Percentiles rank a stretch among this genome's conserved stretches.
phyloP scores from a whole-genome alignment of 495 filamentous ascomycete species.

The Lichenothelia convexa region DNA sequence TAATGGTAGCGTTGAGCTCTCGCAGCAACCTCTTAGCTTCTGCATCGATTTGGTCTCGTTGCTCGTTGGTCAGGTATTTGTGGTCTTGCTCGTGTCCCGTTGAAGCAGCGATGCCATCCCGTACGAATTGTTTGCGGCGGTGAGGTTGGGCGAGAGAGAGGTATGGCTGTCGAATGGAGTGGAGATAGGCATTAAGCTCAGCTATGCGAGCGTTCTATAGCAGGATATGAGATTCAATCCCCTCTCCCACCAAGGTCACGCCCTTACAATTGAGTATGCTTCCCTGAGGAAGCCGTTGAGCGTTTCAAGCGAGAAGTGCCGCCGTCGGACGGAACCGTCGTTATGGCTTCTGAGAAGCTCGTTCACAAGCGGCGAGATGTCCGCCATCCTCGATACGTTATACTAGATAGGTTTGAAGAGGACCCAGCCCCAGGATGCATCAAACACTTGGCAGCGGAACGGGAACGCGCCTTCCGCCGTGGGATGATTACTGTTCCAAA shows the following conservation, averaged over 20 bases:
- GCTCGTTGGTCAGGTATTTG: slow-evolving; percentile 22
- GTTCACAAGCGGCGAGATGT: too few species aligned
- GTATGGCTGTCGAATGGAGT: slow-evolving; percentile 72
- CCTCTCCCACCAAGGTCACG: not conserved
- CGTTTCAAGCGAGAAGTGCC: too few species aligned
- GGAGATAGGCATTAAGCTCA: slow-evolving; percentile 58
- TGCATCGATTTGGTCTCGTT: slow-evolving; percentile 54
- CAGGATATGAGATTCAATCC: not conserved
- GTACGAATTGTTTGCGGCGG: slow-evolving; percentile 26
- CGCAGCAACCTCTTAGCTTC: slow-evolving; percentile 66
- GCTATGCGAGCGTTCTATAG: slow-evolving; percentile 66
- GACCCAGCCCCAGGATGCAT: too few species aligned
- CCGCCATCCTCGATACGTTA: too few species aligned
- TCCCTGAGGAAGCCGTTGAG: slow-evolving; percentile 91
- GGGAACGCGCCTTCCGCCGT: too few species aligned
- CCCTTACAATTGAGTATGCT: slow-evolving; percentile 73
- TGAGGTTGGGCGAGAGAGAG: slow-evolving; percentile 53
- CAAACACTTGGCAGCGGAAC: too few species aligned
- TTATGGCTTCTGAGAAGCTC: too few species aligned
- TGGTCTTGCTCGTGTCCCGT: slow-evolving; percentile 37
- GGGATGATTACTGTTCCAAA: too few species aligned
- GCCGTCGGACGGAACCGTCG: too few species aligned
- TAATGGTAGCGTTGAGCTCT: slow-evolving; percentile 58
- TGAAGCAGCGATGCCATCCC: slow-evolving; percentile 11
- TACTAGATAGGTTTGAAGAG: too few species aligned